A percentile compares a stretch with the other conserved stretches of the same genome.
These are phyloP conservation scores for Pseudogymnoascus sp. DNA, from an alignment of 2,329 filamentous ascomycete species.

Conservation along the genomic window DNA sequence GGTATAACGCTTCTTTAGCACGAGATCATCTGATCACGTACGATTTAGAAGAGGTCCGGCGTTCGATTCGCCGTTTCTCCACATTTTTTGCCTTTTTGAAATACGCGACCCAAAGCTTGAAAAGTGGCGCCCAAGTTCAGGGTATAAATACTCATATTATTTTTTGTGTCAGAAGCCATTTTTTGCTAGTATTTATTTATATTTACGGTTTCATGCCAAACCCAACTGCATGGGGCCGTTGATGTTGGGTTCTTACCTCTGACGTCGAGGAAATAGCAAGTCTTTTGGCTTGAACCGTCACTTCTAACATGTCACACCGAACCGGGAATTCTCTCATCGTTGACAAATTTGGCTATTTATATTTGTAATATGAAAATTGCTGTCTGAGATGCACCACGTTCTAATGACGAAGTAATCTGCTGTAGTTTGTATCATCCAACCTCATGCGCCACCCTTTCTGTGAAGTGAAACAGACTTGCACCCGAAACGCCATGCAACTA, in stretches of 20 bases:
- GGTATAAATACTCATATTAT: no score
- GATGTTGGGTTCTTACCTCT: neutral
- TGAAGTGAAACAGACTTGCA: slow-evolving; percentile 6
- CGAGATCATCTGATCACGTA: neutral
- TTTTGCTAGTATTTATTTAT: no score
- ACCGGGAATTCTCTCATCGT: neutral
- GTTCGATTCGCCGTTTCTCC: slow-evolving; percentile 9
- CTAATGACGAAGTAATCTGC: neutral
- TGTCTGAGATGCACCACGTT: neutral
- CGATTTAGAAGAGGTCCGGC: slow-evolving; percentile 7
- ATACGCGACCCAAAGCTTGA: neutral
- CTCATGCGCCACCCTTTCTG: neutral
- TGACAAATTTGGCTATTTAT: neutral
- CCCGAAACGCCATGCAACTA: slow-evolving; percentile 2
- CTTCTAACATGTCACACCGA: neutral
- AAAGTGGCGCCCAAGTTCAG: no score
- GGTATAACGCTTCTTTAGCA: slow-evolving; percentile 10
- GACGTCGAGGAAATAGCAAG: neutral
- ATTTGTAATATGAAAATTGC: neutral
- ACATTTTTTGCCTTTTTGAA: neutral
- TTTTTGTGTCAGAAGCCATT: no score
- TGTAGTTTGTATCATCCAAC: neutral
- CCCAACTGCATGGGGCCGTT: neutral
- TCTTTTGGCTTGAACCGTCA: neutral
- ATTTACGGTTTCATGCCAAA: neutral